Evolutionary conservation across 2,329 filamentous ascomycete species (phyloP).

Genomic region (Colletotrichum tanaceti): DNA sequence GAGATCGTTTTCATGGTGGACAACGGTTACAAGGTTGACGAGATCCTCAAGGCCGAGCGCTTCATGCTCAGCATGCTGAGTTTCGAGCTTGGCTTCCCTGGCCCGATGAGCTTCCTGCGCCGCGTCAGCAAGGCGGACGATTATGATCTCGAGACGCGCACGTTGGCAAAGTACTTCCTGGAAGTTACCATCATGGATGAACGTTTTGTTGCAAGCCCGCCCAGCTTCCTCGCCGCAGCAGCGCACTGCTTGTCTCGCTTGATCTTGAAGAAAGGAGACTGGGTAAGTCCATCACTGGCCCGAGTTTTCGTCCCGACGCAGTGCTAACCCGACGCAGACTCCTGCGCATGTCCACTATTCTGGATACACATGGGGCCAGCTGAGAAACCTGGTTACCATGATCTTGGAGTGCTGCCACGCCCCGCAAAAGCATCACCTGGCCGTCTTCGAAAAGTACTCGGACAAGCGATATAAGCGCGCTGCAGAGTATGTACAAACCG

Average conservation of each 20-base stretch:
- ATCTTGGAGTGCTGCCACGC: conserved; percentile 90
- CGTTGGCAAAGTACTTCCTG: conserved; percentile 96
- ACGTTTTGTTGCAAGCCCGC: conserved; percentile 90
- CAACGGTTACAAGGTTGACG: conserved; percentile 85
- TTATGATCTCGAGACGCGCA: conserved; percentile 95
- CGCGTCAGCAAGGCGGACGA: conserved; percentile 98
- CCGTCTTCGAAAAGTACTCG: conserved; percentile 92
- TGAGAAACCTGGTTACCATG: conserved; percentile 80
- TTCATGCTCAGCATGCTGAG: conserved; percentile 98
- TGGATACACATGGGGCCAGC: conserved; percentile 88
- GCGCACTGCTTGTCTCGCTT: conserved; percentile 91
- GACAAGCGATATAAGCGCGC: conserved; percentile 89
- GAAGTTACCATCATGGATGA: conserved; percentile 98
- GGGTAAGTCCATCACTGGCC: conserved; percentile 72
- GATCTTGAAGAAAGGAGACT: conserved; percentile 90
- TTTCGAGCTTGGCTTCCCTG: conserved; percentile 97
- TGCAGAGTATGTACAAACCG: conserved; percentile 80
- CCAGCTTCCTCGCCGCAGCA: conserved; percentile 90
- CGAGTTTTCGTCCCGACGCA: neutral
- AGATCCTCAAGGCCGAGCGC: conserved; percentile 95
- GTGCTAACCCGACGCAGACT: conserved; percentile 67
- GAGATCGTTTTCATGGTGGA: conserved; percentile 99
- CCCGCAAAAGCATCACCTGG: conserved; percentile 82
- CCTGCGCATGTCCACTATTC: conserved; percentile 91
- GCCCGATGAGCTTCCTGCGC: conserved; percentile 97